Evolutionary conservation across 2,329 filamentous ascomycete species (phyloP).

Genomic region (Pseudogymnoascus destructans): DNA sequence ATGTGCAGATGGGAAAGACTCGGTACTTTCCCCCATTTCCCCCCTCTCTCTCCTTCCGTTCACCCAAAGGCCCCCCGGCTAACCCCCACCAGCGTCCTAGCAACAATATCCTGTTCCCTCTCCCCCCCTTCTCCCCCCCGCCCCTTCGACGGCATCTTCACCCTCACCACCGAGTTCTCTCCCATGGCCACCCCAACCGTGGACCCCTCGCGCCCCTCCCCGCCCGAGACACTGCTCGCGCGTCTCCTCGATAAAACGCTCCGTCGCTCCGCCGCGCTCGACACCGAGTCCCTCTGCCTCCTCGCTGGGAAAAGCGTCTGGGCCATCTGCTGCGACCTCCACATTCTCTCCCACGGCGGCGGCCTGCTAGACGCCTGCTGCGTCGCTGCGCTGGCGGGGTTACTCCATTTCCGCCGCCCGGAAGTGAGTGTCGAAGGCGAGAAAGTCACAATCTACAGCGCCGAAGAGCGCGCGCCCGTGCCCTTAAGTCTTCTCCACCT

Average conservation of each 20-base stretch:
- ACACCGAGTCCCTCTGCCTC: constrained; percentile 92
- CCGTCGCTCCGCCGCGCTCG: constrained; percentile 78
- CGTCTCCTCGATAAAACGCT: constrained; percentile 88
- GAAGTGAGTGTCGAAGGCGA: constrained; percentile 81
- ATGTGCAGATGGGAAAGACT: constrained; percentile 81
- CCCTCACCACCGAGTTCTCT: constrained; percentile 78
- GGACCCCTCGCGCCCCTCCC: constrained; percentile 71
- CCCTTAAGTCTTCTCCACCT: constrained; percentile 83
- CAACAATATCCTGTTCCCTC: constrained; percentile 78
- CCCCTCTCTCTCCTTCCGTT: neutral
- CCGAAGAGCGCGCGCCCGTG: constrained; percentile 79
- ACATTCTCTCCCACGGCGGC: constrained; percentile 83
- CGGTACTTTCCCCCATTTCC: constrained; percentile 42
- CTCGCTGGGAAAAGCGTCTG: constrained; percentile 85
- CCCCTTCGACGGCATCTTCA: constrained; percentile 91
- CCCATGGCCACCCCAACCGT: constrained; percentile 87
- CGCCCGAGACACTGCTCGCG: constrained; percentile 74
- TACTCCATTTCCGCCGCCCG: constrained; percentile 83
- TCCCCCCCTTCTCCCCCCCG: constrained; percentile 74
- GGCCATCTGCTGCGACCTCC: constrained; percentile 79
- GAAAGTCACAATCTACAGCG: constrained; percentile 68
- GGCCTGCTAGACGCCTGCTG: constrained; percentile 79
- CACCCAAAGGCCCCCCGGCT: constrained; percentile 1
- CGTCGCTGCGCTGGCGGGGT: constrained; percentile 71
- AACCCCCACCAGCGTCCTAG: constrained; percentile 50